Percentiles rank a stretch among this genome's conserved stretches.
Conservation (phyloP, 352 stramenopile species). For the Phytophthora crassamura region DNA sequence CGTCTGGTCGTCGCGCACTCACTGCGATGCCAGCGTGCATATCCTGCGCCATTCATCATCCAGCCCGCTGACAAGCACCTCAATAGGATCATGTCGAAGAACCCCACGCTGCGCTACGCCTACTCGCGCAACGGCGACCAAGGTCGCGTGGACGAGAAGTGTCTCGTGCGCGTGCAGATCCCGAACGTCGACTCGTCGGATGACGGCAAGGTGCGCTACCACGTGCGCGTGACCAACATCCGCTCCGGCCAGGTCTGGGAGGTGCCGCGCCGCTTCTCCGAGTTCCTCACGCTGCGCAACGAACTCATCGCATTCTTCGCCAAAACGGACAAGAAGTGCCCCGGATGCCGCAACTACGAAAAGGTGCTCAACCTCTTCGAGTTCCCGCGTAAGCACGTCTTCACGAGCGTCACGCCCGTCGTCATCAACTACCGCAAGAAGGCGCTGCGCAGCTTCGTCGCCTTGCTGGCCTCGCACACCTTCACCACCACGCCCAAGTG, state of each 20-base stretch:
- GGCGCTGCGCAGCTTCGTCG: conserved; percentile 72
- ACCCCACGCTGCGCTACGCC: conserved; percentile 61
- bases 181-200: conserved; percentile 42
- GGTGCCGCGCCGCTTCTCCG: conserved; percentile 77
- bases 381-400: conserved; percentile 86
- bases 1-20: conserved; percentile 24
- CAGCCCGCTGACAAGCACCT: conserved; percentile 21
- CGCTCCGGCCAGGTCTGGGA: conserved; percentile 77
- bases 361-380: conserved; percentile 85
- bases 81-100: conserved; percentile 38
- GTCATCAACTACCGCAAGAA: conserved; percentile 88
- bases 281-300: conserved; percentile 80
- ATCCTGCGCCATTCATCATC: conserved; percentile 31
- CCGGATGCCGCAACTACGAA: conserved; percentile 84
- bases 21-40: not conserved
- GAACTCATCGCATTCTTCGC: conserved; percentile 71
- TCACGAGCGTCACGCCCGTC: conserved; percentile 74
- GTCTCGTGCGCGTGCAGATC: conserved; percentile 75
- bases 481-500: conserved; percentile 85
- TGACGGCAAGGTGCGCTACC: conserved; percentile 68
- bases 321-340: conserved; percentile 72
- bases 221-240: conserved; percentile 73
- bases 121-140: conserved; percentile 84
- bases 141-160: conserved; percentile 71
- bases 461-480: conserved; percentile 79